These are phyloP conservation scores for Phytophthora kernoviae DNA, from an alignment of 352 stramenopile species.

Conservation along the genomic window DNA sequence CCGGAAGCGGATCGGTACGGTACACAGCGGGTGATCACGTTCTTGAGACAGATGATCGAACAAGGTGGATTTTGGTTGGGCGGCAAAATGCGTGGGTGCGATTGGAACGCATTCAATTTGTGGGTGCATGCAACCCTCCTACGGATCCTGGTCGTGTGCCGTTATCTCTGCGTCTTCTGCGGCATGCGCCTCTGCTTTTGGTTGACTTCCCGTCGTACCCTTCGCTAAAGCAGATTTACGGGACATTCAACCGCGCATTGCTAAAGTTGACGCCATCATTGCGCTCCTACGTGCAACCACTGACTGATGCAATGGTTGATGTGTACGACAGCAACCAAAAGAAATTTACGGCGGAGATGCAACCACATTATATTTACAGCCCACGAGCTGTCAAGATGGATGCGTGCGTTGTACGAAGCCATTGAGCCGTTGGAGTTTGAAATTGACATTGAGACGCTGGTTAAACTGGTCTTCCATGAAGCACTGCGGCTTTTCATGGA, in stretches of 20 bases:
- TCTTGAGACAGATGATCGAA: slow-evolving; percentile 98
- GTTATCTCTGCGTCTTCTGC: slow-evolving; percentile 97
- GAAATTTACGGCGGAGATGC: slow-evolving; percentile 93
- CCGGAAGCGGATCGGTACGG: slow-evolving; percentile 98
- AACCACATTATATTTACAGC: slow-evolving; percentile 99
- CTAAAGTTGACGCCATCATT: slow-evolving; percentile 98
- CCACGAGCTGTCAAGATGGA: slow-evolving; percentile 99
- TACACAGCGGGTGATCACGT: slow-evolving; percentile 99
- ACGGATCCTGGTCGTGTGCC: slow-evolving; percentile 98
- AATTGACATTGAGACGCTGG: slow-evolving; percentile 95
- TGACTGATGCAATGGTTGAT: slow-evolving; percentile 99
- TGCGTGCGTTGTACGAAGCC: slow-evolving; percentile 98
- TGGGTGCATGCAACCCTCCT: slow-evolving; percentile 99
- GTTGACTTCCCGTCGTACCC: slow-evolving; percentile 98
- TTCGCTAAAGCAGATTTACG: slow-evolving; percentile 98
- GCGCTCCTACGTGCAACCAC: slow-evolving; percentile 94
- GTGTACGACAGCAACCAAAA: slow-evolving; percentile 98
- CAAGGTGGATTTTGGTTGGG: slow-evolving; percentile 93
- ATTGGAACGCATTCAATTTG: slow-evolving; percentile 95
- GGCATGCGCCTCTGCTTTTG: slow-evolving; percentile 98
- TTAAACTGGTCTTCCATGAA: slow-evolving; percentile 99
- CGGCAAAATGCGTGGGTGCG: slow-evolving; percentile 91
- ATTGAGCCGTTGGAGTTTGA: slow-evolving; percentile 96
- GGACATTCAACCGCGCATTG: slow-evolving; percentile 98
- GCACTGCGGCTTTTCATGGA: slow-evolving; percentile 99